Conservation (phyloP, 2,329 filamentous ascomycete species). For the Hyphodiscus sp. region DNA sequence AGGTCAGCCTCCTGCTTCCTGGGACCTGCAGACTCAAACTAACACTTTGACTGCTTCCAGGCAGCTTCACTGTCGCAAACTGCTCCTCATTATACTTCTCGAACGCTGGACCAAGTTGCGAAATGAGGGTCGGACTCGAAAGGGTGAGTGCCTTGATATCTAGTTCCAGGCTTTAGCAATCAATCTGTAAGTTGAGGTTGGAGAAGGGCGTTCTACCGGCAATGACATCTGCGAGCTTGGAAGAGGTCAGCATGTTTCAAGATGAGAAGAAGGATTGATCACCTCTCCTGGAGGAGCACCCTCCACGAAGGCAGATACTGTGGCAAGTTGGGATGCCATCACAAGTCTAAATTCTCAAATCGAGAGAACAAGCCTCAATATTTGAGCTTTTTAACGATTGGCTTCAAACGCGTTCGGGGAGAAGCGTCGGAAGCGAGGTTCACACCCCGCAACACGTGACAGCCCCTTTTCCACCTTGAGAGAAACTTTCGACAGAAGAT, state of each 20-base stretch:
- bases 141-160: conserved; percentile 85
- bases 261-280: conserved; percentile 29
- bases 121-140: conserved; percentile 59
- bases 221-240: conserved; percentile 78
- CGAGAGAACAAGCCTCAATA: no score
- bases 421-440: no score
- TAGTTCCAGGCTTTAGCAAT: conserved; percentile 33
- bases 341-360: not conserved
- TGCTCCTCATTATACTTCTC: conserved; percentile 96
- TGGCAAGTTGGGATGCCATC: conserved; percentile 40
- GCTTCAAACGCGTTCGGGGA: no score
- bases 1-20: conserved; percentile 11
- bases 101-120: conserved; percentile 75
- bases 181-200: not conserved
- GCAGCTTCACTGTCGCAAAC: conserved; percentile 81
- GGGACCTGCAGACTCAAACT: conserved; percentile 15
- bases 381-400: no score
- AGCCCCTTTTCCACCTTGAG: no score
- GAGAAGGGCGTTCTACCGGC: conserved; percentile 52
- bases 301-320: conserved; percentile 81
- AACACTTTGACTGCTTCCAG: conserved; percentile 75
- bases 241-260: conserved; percentile 16
- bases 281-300: conserved; percentile 96
- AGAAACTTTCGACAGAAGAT: no score
- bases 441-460: no score